Base-by-base conservation (phyloP, 441 rosid species). In the Adansonia madagascariensis region DNA sequence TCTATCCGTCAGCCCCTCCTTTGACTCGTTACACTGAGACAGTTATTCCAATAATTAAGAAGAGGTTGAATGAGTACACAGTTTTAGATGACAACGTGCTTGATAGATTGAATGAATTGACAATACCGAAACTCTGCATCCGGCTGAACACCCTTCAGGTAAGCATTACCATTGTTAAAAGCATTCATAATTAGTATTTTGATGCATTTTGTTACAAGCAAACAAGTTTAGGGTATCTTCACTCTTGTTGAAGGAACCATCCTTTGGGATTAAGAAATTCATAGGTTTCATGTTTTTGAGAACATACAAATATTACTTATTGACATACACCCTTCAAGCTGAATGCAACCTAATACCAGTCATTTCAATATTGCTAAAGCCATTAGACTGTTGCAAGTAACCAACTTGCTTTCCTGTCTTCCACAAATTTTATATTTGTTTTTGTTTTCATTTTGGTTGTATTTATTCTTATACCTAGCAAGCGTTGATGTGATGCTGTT, bases 91-190 rank as follows among this genome's bases (percentile, higher is more conserved):
- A 88, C 68, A 80, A 80, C 67, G 76, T 90, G 80, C 82, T 82
- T 61, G 77, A 70, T 71, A 92, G 89, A 82, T 77, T 97, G 86
- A 88, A 89, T 56, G 87, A 83, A 75, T 76, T 91, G 82, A 92
- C 99, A 63, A 80, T 89, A 81, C 80, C 97, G n/a, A 97, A 90
- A 84, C 92, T 93, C 81, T 93, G 99, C 84, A 84, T 97, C 82
- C 90, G 92, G 83, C 84, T 93, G 85, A 94, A 97, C 84, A 94
- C 99, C 73, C 95, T 97, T 86, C 91, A 90, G 78, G 99, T 97
- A 85, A 85, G 90, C 80, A 53, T 69, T 10, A 75, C 74, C 17
- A 22, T 69, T 78, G 47, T 56, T 65, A 74, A 70, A 47, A 50
- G n/a, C 14, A 57, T 67, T 18, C 17, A 14, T 61, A 15, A 76